Percentiles rank a stretch among this genome's conserved stretches.
phyloP scores from a whole-genome alignment of 352 stramenopile species.

The Phytophthora kernoviae region DNA sequence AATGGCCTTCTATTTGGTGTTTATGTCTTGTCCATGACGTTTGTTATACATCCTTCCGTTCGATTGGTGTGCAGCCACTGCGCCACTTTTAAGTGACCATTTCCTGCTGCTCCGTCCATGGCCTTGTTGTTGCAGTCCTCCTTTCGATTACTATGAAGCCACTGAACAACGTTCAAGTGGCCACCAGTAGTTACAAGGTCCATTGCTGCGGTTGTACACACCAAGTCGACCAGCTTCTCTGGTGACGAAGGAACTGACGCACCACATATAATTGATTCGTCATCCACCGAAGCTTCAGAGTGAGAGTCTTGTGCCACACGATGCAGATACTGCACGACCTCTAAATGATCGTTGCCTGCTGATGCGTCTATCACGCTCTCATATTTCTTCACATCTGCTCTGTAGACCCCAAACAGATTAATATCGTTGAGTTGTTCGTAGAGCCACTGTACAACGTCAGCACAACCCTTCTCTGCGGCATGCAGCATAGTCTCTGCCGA shows the following conservation, averaged over 20 bases:
- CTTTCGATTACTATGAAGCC: too few species aligned
- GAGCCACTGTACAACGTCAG: too few species aligned
- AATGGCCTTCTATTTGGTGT: too few species aligned
- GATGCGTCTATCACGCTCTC: constrained; percentile 6
- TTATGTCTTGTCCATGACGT: constrained; percentile 13
- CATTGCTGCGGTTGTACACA: constrained; percentile 17
- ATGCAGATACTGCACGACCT: constrained; percentile 26
- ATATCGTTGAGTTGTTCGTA: too few species aligned
- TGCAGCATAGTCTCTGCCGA: too few species aligned
- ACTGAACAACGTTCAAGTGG: too few species aligned
- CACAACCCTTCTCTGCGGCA: too few species aligned
- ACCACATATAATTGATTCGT: too few species aligned
- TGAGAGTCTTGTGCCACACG: constrained; percentile 12
- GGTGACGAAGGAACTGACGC: too few species aligned
- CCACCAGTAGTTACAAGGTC: neutral
- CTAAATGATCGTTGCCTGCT: constrained; percentile 22
- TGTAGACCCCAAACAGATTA: too few species aligned
- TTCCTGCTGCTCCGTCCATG: constrained; percentile 13
- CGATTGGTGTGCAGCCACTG: constrained; percentile 16
- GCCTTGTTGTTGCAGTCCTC: constrained; percentile 1
- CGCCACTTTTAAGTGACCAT: constrained; percentile 26
- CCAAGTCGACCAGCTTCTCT: constrained; percentile 2
- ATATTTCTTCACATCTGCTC: too few species aligned
- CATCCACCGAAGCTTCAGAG: too few species aligned
- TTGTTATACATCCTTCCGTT: constrained; percentile 1